Evolutionary conservation across 345 rosid species (phyloP).

Genomic region (Zanthoxylum bungeanum): DNA sequence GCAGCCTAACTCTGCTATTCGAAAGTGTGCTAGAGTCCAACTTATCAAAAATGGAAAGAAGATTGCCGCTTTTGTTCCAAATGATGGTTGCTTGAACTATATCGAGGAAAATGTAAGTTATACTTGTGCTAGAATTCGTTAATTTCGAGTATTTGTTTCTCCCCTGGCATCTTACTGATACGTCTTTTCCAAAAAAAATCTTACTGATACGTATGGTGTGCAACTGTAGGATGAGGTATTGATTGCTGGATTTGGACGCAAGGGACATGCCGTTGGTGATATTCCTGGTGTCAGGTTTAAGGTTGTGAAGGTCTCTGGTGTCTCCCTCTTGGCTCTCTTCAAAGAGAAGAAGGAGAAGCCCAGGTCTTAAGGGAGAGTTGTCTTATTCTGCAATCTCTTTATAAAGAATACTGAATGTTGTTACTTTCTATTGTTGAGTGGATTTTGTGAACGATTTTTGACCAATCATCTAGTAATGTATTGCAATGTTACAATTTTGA

Average conservation of each 20-base stretch:
- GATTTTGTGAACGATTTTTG: conserved; percentile 17
- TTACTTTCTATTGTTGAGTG: conserved; percentile 4
- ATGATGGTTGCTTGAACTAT: conserved; percentile 95
- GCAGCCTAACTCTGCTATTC: conserved; percentile 98
- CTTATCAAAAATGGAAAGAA: conserved; percentile 91
- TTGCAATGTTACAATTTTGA: conserved; percentile 2
- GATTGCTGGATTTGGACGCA: conserved; percentile 80
- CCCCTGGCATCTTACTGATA: not conserved
- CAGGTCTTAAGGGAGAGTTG: conserved; percentile 41
- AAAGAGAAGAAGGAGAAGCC: conserved; percentile 91
- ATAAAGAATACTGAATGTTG: conserved; percentile 5
- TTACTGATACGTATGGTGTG: not conserved
- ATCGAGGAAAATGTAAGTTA: conserved; percentile 80
- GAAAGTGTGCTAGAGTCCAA: conserved; percentile 95
- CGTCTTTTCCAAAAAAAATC: too few species aligned
- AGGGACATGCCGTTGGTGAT: conserved; percentile 87
- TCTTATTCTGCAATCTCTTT: not conserved
- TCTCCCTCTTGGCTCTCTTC: conserved; percentile 72
- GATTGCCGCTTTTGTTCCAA: conserved; percentile 95
- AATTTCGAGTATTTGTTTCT: not conserved
- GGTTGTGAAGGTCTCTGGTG: conserved; percentile 87
- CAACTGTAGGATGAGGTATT: conserved; percentile 63
- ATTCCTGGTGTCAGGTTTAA: conserved; percentile 88
- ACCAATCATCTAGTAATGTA: conserved; percentile 2
- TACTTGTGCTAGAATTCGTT: not conserved